These are phyloP conservation scores for Hevea brasiliensis DNA, from an alignment of 345 rosid genomes.

Conservation along the genomic window DNA sequence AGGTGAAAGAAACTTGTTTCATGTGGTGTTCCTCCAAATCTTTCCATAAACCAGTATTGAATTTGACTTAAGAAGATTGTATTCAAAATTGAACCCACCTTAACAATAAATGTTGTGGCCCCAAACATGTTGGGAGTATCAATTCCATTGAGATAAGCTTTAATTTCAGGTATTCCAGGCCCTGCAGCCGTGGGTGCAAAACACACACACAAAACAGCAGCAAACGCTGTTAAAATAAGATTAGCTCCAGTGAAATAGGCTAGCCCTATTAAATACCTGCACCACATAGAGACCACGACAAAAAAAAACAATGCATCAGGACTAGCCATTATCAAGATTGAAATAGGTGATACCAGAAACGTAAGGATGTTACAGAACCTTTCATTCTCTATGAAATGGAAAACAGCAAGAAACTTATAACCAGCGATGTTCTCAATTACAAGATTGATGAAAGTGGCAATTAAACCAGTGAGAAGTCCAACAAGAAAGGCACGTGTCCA, in stretches of 20 bases:
- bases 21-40: too few species aligned
- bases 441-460: constrained; percentile 81
- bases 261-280: constrained; percentile 69
- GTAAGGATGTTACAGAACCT: constrained; percentile 38
- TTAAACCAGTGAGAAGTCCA: constrained; percentile 78
- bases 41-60: not conserved
- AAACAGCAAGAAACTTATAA: constrained; percentile 78
- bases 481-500: constrained; percentile 81
- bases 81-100: constrained; percentile 44
- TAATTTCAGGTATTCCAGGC: constrained; percentile 92
- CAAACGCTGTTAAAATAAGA: constrained; percentile 55
- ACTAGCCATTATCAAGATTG: not conserved
- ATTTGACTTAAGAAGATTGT: not conserved
- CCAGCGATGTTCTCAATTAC: constrained; percentile 92
- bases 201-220: constrained; percentile 71
- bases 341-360: not conserved
- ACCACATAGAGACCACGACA: constrained; percentile 13
- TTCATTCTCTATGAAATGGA: constrained; percentile 48
- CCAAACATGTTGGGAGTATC: constrained; percentile 94
- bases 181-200: constrained; percentile 98
- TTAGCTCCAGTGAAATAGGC: constrained; percentile 56
- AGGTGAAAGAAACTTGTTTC: too few species aligned
- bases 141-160: constrained; percentile 94
- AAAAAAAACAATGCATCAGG: not conserved
- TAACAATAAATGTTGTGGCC: constrained; percentile 69